Evolutionary conservation across 2,329 filamentous ascomycete species (phyloP).

Genomic region (Cladosporium phlei): DNA sequence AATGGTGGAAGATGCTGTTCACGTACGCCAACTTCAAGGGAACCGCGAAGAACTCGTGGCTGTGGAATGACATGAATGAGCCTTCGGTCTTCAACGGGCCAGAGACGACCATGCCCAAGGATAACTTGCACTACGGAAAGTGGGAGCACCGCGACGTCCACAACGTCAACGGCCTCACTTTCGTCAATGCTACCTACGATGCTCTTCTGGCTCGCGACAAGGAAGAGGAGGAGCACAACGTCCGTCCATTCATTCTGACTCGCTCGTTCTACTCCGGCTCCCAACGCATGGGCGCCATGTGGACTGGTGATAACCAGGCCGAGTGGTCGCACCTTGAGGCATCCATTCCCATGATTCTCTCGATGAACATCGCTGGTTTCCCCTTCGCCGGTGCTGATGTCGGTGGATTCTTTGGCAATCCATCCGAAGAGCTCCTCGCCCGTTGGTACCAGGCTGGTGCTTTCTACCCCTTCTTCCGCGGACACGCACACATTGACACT

Average conservation of each 20-base stretch:
- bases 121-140: constrained; percentile 83
- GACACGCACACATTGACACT: constrained; percentile 93
- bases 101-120: constrained; percentile 97
- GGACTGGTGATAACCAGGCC: constrained; percentile 97
- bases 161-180: constrained; percentile 91
- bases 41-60: constrained; percentile 77
- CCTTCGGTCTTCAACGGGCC: constrained; percentile 98
- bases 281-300: constrained; percentile 90
- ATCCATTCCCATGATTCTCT: constrained; percentile 87
- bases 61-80: constrained; percentile 99
- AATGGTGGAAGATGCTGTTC: constrained; percentile 90
- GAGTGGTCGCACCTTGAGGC: constrained; percentile 87
- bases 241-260: constrained; percentile 84
- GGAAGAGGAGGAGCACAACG: constrained; percentile 57
- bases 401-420: constrained; percentile 96
- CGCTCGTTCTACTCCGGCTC: constrained; percentile 88
- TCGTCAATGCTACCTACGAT: constrained; percentile 89
- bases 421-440: constrained; percentile 81
- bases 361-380: constrained; percentile 86
- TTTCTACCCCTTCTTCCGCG: constrained; percentile 98
- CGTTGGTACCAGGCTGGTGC: constrained; percentile 96
- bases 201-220: constrained; percentile 80
- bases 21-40: constrained; percentile 84
- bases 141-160: constrained; percentile 98
- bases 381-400: constrained; percentile 95